Base-by-base conservation (phyloP, 768 basidiomycete species). In the Gelatoporia subvermispora region DNA sequence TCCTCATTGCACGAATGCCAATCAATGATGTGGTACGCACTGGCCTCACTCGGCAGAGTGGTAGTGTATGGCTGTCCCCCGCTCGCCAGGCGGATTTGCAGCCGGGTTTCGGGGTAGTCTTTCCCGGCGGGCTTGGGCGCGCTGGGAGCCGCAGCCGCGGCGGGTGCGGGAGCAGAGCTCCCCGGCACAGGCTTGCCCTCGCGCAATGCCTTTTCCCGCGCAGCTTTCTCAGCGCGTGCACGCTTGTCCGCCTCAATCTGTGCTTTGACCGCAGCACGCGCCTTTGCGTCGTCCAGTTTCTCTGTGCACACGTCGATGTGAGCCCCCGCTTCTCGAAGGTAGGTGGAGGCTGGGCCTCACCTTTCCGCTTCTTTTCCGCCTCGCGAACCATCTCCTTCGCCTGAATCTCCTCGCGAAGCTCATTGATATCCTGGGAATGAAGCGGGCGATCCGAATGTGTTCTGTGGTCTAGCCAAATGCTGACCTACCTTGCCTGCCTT, bases 221-320 rank as follows among this genome's bases (percentile, higher is more conserved):
- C 93, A 1, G 84, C 75, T 60, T 89, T 93, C 62, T 88, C 93
- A 0, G 91, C 91, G 17, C 95, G 82, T 8, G 81, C 85, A 45
- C 80, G 79, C 70, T 93, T 98, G 72, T 96, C 94, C 0, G 85
- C 89, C 66, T 94, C 93, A 55, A 97, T 96, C 65, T 96, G 93
- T 1, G 88, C 90, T 63, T 92, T 93, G 61, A 97, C 74, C 0
- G 88, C 88, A 3, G 89, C 90, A 53, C 73, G 82, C 1, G 93
- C 94, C 59, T 83, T 84, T 10, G 84, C 83, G 42, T 98, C 95
- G 44, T 87, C 89, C 35, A 91, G 61, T 70, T 97, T 98, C 60
- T 97, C 95, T 94, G 60, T 35, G 15, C 18, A 3, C 18, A 17
- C 15, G 8, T 9, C 22, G 3, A 7, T 4, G 20, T 15, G 31